Evolutionary conservation across 2,329 filamentous ascomycete genomes (phyloP).

Genomic region (Fusarium temperatum): DNA sequence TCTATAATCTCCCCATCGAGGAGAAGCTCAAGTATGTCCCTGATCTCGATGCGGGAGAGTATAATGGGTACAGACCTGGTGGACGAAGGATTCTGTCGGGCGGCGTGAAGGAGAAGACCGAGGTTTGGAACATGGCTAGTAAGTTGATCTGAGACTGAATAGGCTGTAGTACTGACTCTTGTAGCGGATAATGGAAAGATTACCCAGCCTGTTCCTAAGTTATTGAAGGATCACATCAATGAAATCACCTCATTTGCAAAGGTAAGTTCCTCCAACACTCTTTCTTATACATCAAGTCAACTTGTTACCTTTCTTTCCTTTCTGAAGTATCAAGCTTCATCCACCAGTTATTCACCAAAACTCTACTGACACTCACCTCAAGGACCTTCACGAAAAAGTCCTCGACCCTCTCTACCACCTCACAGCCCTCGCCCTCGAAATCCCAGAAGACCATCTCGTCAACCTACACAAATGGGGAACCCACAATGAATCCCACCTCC

Average conservation of each 20-base stretch:
- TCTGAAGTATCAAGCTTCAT: too few relatives aligned
- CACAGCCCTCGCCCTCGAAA: slow-evolving; percentile 68
- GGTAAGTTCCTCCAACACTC: neutral
- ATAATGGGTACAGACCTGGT: slow-evolving; percentile 64
- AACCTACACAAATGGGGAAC: slow-evolving; percentile 64
- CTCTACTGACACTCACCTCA: neutral
- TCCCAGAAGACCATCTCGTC: slow-evolving; percentile 66
- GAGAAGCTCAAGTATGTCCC: slow-evolving; percentile 67
- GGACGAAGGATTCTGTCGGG: slow-evolving; percentile 49
- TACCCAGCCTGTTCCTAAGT: slow-evolving; percentile 31
- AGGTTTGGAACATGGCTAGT: slow-evolving; percentile 53
- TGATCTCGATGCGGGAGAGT: slow-evolving; percentile 60
- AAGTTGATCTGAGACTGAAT: neutral
- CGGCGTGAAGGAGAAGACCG: slow-evolving; percentile 52
- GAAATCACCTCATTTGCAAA: slow-evolving; percentile 31
- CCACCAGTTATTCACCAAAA: too few relatives aligned
- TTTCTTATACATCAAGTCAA: accelerated
- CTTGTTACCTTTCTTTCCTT: too few relatives aligned
- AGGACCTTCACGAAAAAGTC: slow-evolving; percentile 59
- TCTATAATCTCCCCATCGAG: slow-evolving; percentile 61
- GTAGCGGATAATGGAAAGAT: slow-evolving; percentile 45
- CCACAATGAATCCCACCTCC: slow-evolving; percentile 68
- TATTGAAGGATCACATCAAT: neutral
- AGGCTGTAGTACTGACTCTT: neutral
- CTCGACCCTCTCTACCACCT: slow-evolving; percentile 66